A percentile compares a stretch with the other conserved stretches of the same genome.
Evolutionary conservation across 495 filamentous ascomycete species (phyloP).

Genomic region (Penicillium macrosclerotiorum): DNA sequence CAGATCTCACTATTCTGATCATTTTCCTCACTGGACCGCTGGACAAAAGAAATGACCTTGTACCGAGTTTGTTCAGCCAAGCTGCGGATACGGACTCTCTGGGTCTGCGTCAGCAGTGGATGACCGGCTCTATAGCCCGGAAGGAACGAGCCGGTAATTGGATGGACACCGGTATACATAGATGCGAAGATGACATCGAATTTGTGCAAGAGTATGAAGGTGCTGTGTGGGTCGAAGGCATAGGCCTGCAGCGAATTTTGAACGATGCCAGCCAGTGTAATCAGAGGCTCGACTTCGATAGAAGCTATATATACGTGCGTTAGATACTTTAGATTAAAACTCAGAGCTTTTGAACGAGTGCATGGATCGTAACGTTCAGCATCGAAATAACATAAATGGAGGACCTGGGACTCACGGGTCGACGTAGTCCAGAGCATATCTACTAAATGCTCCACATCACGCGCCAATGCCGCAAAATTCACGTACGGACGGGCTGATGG

Average conservation of each 20-base stretch:
- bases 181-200: slow-evolving; percentile 75
- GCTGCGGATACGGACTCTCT: slow-evolving; percentile 81
- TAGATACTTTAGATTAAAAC: no score
- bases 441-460: slow-evolving; percentile 66
- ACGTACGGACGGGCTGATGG: slow-evolving; percentile 63
- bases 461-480: slow-evolving; percentile 63
- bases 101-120: slow-evolving; percentile 55
- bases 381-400: no score
- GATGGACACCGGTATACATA: slow-evolving; percentile 64
- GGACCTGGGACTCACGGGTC: slow-evolving; percentile 79
- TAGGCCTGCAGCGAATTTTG: slow-evolving; percentile 65
- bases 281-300: slow-evolving; percentile 79
- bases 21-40: no score
- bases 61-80: slow-evolving; percentile 57
- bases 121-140: slow-evolving; percentile 59
- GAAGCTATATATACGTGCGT: no score
- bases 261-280: slow-evolving; percentile 69
- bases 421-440: slow-evolving; percentile 81
- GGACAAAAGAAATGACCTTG: no score
- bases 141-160: slow-evolving; percentile 60
- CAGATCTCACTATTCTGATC: no score
- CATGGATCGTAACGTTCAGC: no score
- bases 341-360: no score
- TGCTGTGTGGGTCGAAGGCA: slow-evolving; percentile 59
- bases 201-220: slow-evolving; percentile 68